A percentile compares a stretch with the other conserved stretches of the same genome.
Conservation (phyloP, 2,329 filamentous ascomycete species). For the Passalora sequoiae region DNA sequence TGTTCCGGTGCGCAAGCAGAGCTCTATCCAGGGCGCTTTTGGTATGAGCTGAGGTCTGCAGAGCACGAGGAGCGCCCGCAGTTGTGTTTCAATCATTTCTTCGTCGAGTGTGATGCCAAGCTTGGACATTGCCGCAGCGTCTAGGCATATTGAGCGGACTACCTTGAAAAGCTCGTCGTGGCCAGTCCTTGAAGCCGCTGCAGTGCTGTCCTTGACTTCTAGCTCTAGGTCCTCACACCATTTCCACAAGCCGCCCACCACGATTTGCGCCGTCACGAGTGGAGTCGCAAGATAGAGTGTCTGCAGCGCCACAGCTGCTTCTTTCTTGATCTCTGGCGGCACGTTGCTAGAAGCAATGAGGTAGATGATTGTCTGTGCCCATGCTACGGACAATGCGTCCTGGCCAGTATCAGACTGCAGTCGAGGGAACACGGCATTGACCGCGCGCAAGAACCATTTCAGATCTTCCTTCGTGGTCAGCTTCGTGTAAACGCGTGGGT, state of each 20-base stretch:
- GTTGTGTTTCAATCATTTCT: slow-evolving; percentile 59
- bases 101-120: slow-evolving; percentile 43
- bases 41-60: slow-evolving; percentile 73
- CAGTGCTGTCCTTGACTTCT: slow-evolving; percentile 73
- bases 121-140: slow-evolving; percentile 47
- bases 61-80: slow-evolving; percentile 71
- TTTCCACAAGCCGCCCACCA: slow-evolving; percentile 67
- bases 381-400: slow-evolving; percentile 39
- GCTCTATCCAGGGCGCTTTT: slow-evolving; percentile 78
- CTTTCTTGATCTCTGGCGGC: slow-evolving; percentile 58
- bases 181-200: slow-evolving; percentile 60
- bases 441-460: slow-evolving; percentile 67
- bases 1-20: slow-evolving; percentile 70
- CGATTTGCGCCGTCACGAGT: slow-evolving; percentile 53
- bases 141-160: slow-evolving; percentile 59
- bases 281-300: slow-evolving; percentile 59
- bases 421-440: slow-evolving; percentile 54
- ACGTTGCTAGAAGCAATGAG: slow-evolving; percentile 61
- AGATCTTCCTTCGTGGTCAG: slow-evolving; percentile 69
- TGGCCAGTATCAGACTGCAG: slow-evolving; percentile 36
- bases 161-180: slow-evolving; percentile 58
- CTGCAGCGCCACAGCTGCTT: slow-evolving; percentile 58
- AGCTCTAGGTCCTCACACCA: slow-evolving; percentile 65
- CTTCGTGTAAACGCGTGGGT: slow-evolving; percentile 78
- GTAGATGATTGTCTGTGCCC: slow-evolving; percentile 83